Evolutionary conservation across 331 rosid genomes (phyloP), one percentile per base, ranked within the genome.

Genomic region (Saraca asoca): DNA sequence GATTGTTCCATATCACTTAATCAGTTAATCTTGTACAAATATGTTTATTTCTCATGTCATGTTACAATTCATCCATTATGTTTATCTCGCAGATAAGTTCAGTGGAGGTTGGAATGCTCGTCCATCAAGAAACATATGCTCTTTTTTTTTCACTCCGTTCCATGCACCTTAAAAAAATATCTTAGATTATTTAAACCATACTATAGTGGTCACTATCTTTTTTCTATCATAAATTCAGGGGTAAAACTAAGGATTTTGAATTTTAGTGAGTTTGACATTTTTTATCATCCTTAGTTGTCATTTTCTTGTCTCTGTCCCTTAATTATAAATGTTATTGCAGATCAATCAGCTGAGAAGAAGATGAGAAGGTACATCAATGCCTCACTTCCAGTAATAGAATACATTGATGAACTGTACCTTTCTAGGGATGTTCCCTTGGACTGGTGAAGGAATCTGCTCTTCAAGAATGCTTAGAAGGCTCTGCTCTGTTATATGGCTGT

Each of bases 301-400:
- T 68, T 45, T 24, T 66, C 5, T 73, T 64, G 68, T 57, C 7
- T 14, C 38, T 48, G 7, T 57, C 7, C 33, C 31, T 31, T 51
- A 54, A 10, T 45, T 33, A 33, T 45, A 42, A 45, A 44, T 66
- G 50, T 33, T 50, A 19, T 81, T 80, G 59, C 96, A 94, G 98
- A 79, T 77, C 75, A 74, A 71, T 84, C 97, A 7, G 92, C 96
- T 12, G 92, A 79, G 77, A 85, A 86, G 85, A 90, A 90, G 75
- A 90, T 94, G 98, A 84, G 45, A 64, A 85, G 95, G 78, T 94
- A 88, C 75, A 83, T 88, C 65, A 19, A 64, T 18, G 97, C 95
- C 5, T 80, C 90, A 1, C 51, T 42, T 73, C 88, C 95, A 12
- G 77, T 94, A 9, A 84, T 90, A 31, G 82, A 88, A 7, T 94